Base-by-base conservation (phyloP, 257 asterid genomes). In the Plantago major region DNA sequence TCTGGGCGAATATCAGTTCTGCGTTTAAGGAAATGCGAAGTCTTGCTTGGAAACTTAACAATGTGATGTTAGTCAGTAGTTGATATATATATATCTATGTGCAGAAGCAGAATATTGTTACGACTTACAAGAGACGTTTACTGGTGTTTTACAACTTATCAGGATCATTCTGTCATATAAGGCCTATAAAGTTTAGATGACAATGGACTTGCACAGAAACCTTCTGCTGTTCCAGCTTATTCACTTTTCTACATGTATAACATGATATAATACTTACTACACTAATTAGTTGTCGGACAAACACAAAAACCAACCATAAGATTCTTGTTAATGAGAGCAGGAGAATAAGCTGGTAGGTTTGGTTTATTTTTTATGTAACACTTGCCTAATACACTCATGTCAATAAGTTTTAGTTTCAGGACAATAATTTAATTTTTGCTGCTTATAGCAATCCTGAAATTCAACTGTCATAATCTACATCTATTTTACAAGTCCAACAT, bases 401-500 rank as follows among this genome's bases (percentile, higher is more conserved):
- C 62, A 28, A 45, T 63, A 54, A 9, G 50, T 55, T 73, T 56
- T 57, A 67, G 26, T 1, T 22, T 22, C 26, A 59, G 54, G 53
- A 66, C 7, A 58, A 46, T 63, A 68, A 68, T 73, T 22, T 22
- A 68, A 68, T 63, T 58, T 44, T 42, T 40, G n/a, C 46, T 38
- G 10, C 46, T 26, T 52, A 43, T 49, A n/a, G 9, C 46, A 38
- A 49, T 53, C 42, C 5, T 71, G 78, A 71, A 61, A 68, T 73
- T 63, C 37, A 74, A 68, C 46, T 53, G 71, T 79, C 83, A 73
- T 54, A 54, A 58, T 79, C 88, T 18, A 40, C 46, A 70, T 47
- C 73, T 79, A 70, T 75, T 73, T 77, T 81, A 79, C 89, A 84
- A 85, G 61, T 67, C 78, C 80, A 69, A 73, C 56, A 72, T 74